Conservation (phyloP, 208 protist genomes). For the Strigomonas culicis region DNA sequence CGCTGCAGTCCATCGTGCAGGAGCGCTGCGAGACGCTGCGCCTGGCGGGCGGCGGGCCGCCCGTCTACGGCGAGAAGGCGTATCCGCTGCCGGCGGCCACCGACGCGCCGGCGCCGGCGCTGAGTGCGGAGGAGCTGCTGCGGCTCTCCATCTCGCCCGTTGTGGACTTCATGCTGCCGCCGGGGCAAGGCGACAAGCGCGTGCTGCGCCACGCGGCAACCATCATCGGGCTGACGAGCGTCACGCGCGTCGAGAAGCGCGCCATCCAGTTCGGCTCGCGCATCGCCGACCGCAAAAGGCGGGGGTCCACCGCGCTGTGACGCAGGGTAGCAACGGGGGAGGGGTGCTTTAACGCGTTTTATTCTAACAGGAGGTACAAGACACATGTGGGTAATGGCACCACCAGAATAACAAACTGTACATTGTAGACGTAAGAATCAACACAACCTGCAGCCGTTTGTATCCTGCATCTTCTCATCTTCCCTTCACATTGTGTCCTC, state of each 20-base stretch:
- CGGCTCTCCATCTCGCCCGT: conserved; percentile 48
- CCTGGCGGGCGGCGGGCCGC: neutral
- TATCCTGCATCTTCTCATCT: neutral
- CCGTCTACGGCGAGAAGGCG: neutral
- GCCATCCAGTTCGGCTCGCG: conserved; percentile 97
- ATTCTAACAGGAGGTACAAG: too few relatives aligned
- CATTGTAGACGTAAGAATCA: too few relatives aligned
- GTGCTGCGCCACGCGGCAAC: conserved; percentile 78
- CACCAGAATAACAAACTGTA: too few relatives aligned
- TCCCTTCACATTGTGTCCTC: neutral
- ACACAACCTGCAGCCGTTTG: too few relatives aligned
- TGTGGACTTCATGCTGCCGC: conserved; percentile 53
- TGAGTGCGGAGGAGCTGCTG: conserved; percentile 30
- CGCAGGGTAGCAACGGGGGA: neutral
- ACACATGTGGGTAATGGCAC: too few relatives aligned
- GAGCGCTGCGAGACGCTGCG: neutral
- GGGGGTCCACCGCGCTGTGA: conserved; percentile 19
- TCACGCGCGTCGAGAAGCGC: conserved; percentile 90
- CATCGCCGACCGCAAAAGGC: conserved; percentile 79
- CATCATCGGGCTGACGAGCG: conserved; percentile 74
- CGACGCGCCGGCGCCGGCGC: neutral
- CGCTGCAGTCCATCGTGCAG: conserved; percentile 60
- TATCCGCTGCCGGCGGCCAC: neutral
- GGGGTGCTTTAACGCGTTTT: too few relatives aligned
- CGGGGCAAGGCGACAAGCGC: conserved; percentile 92